Evolutionary conservation across 2,329 filamentous ascomycete species (phyloP), one percentile per base, ranked within the genome.

Genomic region (Stagonosporopsis rhizophila): DNA sequence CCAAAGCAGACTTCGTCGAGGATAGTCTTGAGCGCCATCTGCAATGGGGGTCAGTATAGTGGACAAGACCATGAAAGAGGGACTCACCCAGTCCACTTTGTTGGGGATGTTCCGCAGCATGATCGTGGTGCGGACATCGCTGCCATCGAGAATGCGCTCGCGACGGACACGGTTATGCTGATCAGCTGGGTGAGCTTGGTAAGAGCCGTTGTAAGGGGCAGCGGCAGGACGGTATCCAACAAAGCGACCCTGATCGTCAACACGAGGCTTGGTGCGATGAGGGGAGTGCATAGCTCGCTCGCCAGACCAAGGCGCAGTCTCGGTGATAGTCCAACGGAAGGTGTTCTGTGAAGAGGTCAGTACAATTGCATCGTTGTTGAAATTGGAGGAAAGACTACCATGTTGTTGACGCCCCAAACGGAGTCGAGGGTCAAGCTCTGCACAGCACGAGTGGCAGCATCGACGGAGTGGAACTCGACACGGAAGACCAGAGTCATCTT

Each of bases 51-150:
- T 71, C 41, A 70, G 65, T 37, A 28, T 49, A 20, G n/a, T 2
- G 35, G 46, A 28, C 9, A 39, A 12, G 32, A 19, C 7, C 6
- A 11, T 6, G 27, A 40, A 30, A 41, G 44, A 28, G 27, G 6
- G 50, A 67, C 76, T 61, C 74, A 80, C 79, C 70, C 61, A 80
- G 87, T 67, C 92, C 86, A 96, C 88, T 67, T 93, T 92, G 78
- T 96, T 96, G 1, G 94, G 94, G 41, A 97, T 94, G 73, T 98
- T 97, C 35, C 94, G 88, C 28, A 97, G 78, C 94, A 98, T 97
- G 62, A 98, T 91, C 0, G 80, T 82, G 2, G 80, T 82, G 54
- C 81, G 80, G n/a, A 81, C 77, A 60, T 82, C 80, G 5, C 63
- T 59, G n/a, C 80, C 80, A n/a, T 71, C 64, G 15, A 67, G 48